Conservation (phyloP, 176 grass and related monocot species). For the Pontederia crassipes region DNA sequence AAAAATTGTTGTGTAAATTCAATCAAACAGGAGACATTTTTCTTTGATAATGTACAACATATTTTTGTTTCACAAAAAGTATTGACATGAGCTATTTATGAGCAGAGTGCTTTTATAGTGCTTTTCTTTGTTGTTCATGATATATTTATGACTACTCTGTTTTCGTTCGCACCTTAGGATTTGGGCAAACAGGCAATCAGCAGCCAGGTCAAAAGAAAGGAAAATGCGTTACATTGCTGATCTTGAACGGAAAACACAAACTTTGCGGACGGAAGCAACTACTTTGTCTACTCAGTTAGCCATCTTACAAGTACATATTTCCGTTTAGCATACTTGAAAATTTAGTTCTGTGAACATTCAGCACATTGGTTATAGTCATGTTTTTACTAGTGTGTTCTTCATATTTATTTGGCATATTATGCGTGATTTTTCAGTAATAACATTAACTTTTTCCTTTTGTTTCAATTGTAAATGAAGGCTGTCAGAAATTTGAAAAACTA, state of each 20-base stretch:
- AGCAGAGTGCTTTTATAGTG: not conserved
- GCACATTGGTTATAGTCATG: not conserved
- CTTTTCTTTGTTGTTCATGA: not conserved
- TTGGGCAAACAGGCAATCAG: conserved; percentile 91
- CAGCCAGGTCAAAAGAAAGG: conserved; percentile 96
- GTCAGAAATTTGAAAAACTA: too few species aligned
- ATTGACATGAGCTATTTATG: not conserved
- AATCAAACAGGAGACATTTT: too few species aligned
- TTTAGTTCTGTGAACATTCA: not conserved
- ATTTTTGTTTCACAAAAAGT: too few species aligned
- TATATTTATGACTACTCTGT: conserved; percentile 3
- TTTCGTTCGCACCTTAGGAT: conserved; percentile 36
- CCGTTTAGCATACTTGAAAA: conserved; percentile 10
- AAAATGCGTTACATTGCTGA: conserved; percentile 97
- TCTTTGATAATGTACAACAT: too few species aligned
- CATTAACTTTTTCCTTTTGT: too few species aligned
- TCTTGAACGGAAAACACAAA: conserved; percentile 80
- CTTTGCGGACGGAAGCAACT: conserved; percentile 76
- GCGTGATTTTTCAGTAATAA: too few species aligned
- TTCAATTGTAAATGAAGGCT: too few species aligned
- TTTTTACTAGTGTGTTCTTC: too few species aligned
- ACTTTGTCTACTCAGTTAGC: conserved; percentile 74
- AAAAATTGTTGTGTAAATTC: too few species aligned
- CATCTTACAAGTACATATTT: conserved; percentile 62
- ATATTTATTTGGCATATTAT: too few species aligned